A percentile compares a stretch with the other conserved stretches of the same genome.
Evolutionary conservation across 1,139 yeast species (phyloP).

Genomic region (Candida labiduridarum): DNA sequence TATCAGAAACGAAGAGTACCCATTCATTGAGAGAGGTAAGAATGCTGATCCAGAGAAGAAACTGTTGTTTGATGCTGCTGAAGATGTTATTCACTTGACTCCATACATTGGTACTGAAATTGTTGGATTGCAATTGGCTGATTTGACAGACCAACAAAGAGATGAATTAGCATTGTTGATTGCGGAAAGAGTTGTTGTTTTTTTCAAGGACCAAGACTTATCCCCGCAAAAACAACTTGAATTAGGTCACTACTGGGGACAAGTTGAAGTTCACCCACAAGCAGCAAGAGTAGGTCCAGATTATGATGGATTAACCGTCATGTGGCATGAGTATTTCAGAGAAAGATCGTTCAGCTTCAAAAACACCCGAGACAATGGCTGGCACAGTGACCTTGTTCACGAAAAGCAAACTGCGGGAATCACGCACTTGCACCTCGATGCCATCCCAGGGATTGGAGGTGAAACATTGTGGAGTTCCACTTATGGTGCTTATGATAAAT

Average conservation of each 20-base stretch:
- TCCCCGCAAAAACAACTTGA: constrained; percentile 49
- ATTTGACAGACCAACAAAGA: constrained; percentile 51
- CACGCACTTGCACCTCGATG: constrained; percentile 39
- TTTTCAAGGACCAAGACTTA: constrained; percentile 46
- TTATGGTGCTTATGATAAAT: constrained; percentile 41
- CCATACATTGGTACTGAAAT: constrained; percentile 59
- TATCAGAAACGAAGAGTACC: constrained; percentile 42
- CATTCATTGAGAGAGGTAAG: constrained; percentile 48
- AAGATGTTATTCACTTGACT: constrained; percentile 48
- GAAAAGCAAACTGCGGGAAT: constrained; percentile 43
- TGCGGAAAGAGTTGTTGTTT: constrained; percentile 47
- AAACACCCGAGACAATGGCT: constrained; percentile 10
- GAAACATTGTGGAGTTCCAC: constrained; percentile 42
- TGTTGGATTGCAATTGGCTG: constrained; percentile 53
- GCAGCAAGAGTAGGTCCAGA: constrained; percentile 32
- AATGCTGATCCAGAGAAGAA: constrained; percentile 57
- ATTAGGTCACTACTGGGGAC: constrained; percentile 46
- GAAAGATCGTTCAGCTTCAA: constrained; percentile 16
- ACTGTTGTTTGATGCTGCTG: constrained; percentile 54
- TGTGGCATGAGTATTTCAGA: constrained; percentile 52
- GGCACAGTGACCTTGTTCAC: constrained; percentile 41
- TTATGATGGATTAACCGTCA: constrained; percentile 45
- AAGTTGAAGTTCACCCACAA: constrained; percentile 46
- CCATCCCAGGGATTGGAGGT: constrained; percentile 39
- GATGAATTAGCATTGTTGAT: constrained; percentile 51